These are phyloP conservation scores for Candida morakotiae DNA, from an alignment of 805 yeast species.

Conservation along the genomic window DNA sequence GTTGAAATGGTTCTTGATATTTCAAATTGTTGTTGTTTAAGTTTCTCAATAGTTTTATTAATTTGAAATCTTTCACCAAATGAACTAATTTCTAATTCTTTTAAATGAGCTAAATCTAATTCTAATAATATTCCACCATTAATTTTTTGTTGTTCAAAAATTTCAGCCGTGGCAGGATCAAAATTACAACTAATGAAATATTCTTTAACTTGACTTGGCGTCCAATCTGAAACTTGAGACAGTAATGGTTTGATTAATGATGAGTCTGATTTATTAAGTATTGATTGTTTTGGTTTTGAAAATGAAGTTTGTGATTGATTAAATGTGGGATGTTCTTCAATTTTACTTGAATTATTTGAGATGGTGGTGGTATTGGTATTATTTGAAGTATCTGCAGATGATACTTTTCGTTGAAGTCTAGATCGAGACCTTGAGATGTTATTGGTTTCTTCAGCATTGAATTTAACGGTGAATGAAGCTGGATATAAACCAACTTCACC, in stretches of 20 bases:
- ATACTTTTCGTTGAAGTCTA: conserved; percentile 30
- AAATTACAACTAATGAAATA: conserved; percentile 74
- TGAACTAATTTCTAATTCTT: conserved; percentile 86
- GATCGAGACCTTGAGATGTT: conserved; percentile 50
- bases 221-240: conserved; percentile 55
- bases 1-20: conserved; percentile 24
- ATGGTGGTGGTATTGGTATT: not conserved
- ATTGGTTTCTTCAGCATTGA: conserved; percentile 10
- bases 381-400: conserved; percentile 5
- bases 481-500: conserved; percentile 87
- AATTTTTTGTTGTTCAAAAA: conserved; percentile 83
- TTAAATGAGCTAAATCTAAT: conserved; percentile 78
- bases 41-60: conserved; percentile 78
- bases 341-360: not conserved
- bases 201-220: conserved; percentile 78
- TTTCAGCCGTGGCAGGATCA: conserved; percentile 68
- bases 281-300: not conserved
- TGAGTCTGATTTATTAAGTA: not conserved
- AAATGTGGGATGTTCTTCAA: not conserved
- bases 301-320: not conserved
- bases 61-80: conserved; percentile 96
- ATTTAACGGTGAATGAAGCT: conserved; percentile 62
- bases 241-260: not conserved
- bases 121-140: conserved; percentile 83
- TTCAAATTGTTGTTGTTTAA: conserved; percentile 28